Evolutionary conservation across 2,329 filamentous ascomycete genomes (phyloP).

Genomic region (Scleromitrula shiraiana): DNA sequence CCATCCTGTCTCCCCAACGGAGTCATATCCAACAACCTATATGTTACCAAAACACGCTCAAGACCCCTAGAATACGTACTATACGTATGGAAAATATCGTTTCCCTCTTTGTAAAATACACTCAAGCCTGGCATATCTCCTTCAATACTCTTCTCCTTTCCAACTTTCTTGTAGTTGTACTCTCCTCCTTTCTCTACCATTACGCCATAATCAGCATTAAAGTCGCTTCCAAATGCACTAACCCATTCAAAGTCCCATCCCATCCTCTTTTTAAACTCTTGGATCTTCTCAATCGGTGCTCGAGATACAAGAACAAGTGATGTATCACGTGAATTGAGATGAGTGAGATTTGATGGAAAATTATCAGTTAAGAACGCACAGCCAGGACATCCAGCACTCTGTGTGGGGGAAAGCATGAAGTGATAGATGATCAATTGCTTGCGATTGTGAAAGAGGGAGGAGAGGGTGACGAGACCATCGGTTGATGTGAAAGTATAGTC

Average conservation of each 20-base stretch:
- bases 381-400: slow-evolving; percentile 32
- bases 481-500: slow-evolving; percentile 28
- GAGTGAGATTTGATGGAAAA: slow-evolving; percentile 31
- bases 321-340: slow-evolving; percentile 33
- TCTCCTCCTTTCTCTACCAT: slow-evolving; percentile 27
- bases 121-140: slow-evolving; percentile 34
- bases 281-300: slow-evolving; percentile 32
- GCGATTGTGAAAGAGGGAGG: slow-evolving; percentile 30
- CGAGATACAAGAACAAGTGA: slow-evolving; percentile 35
- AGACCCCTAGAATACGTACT: slow-evolving; percentile 30
- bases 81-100: slow-evolving; percentile 34
- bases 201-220: slow-evolving; percentile 36
- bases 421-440: slow-evolving; percentile 37
- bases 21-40: slow-evolving; percentile 31
- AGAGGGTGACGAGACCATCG: slow-evolving; percentile 20
- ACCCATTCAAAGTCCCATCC: slow-evolving; percentile 38
- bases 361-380: slow-evolving; percentile 35
- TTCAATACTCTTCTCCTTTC: not conserved
- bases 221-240: slow-evolving; percentile 31
- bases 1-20: slow-evolving; percentile 30
- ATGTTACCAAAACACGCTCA: slow-evolving; percentile 28
- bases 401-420: slow-evolving; percentile 37
- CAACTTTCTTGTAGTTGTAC: slow-evolving; percentile 1
- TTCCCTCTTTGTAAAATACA: slow-evolving; percentile 30
- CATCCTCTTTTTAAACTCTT: slow-evolving; percentile 31